Conservation (phyloP, 2,329 filamentous ascomycete species). For the Thelonectria discophora region DNA sequence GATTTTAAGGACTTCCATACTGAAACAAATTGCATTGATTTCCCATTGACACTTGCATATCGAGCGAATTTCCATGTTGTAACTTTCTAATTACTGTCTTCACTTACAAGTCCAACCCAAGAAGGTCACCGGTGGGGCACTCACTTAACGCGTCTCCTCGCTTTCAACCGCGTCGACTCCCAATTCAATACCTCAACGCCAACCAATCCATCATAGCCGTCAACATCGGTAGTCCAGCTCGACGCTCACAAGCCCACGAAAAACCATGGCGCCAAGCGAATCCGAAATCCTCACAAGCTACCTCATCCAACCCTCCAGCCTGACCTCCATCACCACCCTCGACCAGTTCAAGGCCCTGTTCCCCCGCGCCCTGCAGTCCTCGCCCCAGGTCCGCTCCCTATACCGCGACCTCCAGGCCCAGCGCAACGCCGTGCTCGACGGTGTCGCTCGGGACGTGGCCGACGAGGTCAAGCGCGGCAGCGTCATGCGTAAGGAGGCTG, state of each 20-base stretch:
- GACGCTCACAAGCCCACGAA: neutral
- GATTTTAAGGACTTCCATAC: too few relatives aligned
- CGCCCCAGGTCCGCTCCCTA: slow-evolving; percentile 73
- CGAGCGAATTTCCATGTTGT: too few relatives aligned
- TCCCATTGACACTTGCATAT: too few relatives aligned
- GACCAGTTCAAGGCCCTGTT: slow-evolving; percentile 81
- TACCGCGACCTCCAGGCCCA: slow-evolving; percentile 84
- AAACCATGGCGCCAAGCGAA: slow-evolving; percentile 76
- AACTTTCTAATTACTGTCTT: too few relatives aligned
- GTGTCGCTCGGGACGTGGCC: slow-evolving; percentile 71
- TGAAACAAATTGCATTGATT: slow-evolving; percentile 61
- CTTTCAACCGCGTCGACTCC: slow-evolving; percentile 26
- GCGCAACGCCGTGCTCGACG: slow-evolving; percentile 73
- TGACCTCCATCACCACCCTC: slow-evolving; percentile 77
- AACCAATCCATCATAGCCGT: neutral
- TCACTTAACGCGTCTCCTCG: slow-evolving; percentile 37
- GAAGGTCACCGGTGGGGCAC: slow-evolving; percentile 24
- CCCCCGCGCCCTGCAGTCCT: slow-evolving; percentile 70
- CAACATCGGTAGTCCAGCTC: neutral
- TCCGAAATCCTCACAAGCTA: slow-evolving; percentile 79
- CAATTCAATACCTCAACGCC: slow-evolving; percentile 5
- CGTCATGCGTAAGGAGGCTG: slow-evolving; percentile 65
- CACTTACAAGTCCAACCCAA: too few relatives aligned
- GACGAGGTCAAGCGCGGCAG: slow-evolving; percentile 70
- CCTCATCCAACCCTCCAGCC: slow-evolving; percentile 77